Percentiles rank a stretch among this genome's conserved stretches.
Conservation (phyloP, 2,329 filamentous ascomycete genomes). For the Colletotrichum costaricense region DNA sequence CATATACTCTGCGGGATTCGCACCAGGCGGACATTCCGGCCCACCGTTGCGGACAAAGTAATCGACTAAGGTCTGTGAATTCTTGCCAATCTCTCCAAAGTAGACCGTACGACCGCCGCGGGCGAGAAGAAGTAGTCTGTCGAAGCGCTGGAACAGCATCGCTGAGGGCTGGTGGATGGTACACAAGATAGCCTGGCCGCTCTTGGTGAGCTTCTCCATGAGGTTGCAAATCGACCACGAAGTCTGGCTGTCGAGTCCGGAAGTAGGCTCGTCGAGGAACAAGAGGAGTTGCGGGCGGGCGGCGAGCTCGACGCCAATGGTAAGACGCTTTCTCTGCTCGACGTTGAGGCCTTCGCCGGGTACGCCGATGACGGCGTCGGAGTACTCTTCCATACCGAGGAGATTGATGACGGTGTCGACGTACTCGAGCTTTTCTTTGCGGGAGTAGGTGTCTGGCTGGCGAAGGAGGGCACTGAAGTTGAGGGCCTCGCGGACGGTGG, state of each 20-base stretch:
- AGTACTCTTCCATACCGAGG: slow-evolving; percentile 67
- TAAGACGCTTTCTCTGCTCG: slow-evolving; percentile 67
- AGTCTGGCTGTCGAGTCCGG: slow-evolving; percentile 79
- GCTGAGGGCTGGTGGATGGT: slow-evolving; percentile 38
- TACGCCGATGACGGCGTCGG: slow-evolving; percentile 76
- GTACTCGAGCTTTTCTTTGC: slow-evolving; percentile 40
- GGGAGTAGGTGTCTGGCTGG: slow-evolving; percentile 68
- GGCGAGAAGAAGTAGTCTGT: slow-evolving; percentile 33
- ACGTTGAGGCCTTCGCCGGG: slow-evolving; percentile 66
- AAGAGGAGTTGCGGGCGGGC: slow-evolving; percentile 78
- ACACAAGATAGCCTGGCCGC: slow-evolving; percentile 56
- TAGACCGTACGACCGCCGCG: slow-evolving; percentile 56
- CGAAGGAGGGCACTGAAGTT: slow-evolving; percentile 75
- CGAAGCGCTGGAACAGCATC: slow-evolving; percentile 37
- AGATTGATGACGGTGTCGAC: slow-evolving; percentile 45
- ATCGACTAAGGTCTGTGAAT: slow-evolving; percentile 57
- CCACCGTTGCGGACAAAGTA: slow-evolving; percentile 65
- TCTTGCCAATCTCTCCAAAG: slow-evolving; percentile 63
- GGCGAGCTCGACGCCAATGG: slow-evolving; percentile 82
- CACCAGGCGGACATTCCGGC: slow-evolving; percentile 55
- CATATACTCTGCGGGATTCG: slow-evolving; percentile 67
- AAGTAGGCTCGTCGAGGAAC: slow-evolving; percentile 84
- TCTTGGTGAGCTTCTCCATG: slow-evolving; percentile 71
- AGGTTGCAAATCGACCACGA: slow-evolving; percentile 80
- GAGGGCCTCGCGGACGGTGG: slow-evolving; percentile 70